A percentile compares a stretch with the other conserved stretches of the same genome.
phyloP scores from a whole-genome alignment of 2,329 filamentous ascomycete species.

The Oidium heveae region DNA sequence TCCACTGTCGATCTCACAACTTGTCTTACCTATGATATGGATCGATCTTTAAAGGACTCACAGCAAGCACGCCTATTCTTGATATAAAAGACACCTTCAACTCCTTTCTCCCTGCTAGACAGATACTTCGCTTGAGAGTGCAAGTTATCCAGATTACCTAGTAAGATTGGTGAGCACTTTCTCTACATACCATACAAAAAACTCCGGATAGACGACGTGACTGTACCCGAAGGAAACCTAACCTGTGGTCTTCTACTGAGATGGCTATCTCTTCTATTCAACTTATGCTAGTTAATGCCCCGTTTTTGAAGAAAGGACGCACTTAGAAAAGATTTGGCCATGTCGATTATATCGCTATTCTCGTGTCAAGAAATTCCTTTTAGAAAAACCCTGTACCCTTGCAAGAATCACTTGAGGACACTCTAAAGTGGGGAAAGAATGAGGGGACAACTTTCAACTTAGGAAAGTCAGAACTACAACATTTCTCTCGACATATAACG shows the following conservation, averaged over 20 bases:
- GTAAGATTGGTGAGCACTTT: background rate
- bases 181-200: background rate
- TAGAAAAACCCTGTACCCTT: background rate
- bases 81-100: background rate
- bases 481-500: no score
- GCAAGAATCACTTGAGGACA: background rate
- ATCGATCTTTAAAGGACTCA: background rate
- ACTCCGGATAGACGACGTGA: background rate
- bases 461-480: no score
- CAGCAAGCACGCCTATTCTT: background rate
- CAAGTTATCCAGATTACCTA: background rate
- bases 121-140: background rate
- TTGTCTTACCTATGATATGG: background rate
- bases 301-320: background rate
- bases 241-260: background rate
- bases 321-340: background rate
- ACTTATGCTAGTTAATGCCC: background rate
- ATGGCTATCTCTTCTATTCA: background rate
- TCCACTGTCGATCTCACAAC: background rate
- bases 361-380: background rate
- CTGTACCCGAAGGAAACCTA: background rate
- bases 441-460: no score
- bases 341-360: background rate
- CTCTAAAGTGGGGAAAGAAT: background rate
- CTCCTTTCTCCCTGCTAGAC: background rate